Evolutionary conservation across 768 basidiomycete genomes (phyloP).

Genomic region (Strobilomyces confusus): DNA sequence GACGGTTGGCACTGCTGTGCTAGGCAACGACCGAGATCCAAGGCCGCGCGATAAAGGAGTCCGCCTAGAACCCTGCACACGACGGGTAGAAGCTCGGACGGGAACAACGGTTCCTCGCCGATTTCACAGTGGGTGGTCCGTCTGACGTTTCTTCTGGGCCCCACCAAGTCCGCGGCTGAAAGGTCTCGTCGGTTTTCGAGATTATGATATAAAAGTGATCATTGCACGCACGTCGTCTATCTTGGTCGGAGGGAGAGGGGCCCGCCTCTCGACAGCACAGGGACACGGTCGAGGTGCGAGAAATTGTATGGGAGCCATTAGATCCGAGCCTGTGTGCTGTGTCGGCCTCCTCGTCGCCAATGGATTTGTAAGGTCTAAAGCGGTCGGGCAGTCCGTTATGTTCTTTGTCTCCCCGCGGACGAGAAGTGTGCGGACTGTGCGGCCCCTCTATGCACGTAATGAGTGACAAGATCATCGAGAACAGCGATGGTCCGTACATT

Average conservation of each 20-base stretch:
- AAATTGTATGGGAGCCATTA: neutral
- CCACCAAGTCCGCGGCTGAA: slow-evolving; percentile 8
- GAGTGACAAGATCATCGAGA: neutral
- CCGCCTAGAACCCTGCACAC: neutral
- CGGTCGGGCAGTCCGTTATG: neutral
- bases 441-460: slow-evolving; percentile 5
- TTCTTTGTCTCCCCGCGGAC: neutral
- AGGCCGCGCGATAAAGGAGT: slow-evolving; percentile 1
- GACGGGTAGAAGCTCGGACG: neutral
- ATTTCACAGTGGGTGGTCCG: neutral
- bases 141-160: neutral
- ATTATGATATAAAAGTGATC: neutral
- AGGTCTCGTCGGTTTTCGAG: neutral
- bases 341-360: neutral
- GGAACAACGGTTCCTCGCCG: neutral
- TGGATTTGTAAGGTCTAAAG: neutral
- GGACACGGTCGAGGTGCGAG: neutral
- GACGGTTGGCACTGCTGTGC: slow-evolving; percentile 5
- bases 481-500: slow-evolving; percentile 6
- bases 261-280: neutral
- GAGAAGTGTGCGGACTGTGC: neutral
- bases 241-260: neutral
- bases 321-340: slow-evolving; percentile 3
- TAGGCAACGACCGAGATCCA: neutral
- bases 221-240: slow-evolving; percentile 4